These are phyloP conservation scores for Begonia peltatifolia DNA, from an alignment of 306 rosid species.

Conservation along the genomic window DNA sequence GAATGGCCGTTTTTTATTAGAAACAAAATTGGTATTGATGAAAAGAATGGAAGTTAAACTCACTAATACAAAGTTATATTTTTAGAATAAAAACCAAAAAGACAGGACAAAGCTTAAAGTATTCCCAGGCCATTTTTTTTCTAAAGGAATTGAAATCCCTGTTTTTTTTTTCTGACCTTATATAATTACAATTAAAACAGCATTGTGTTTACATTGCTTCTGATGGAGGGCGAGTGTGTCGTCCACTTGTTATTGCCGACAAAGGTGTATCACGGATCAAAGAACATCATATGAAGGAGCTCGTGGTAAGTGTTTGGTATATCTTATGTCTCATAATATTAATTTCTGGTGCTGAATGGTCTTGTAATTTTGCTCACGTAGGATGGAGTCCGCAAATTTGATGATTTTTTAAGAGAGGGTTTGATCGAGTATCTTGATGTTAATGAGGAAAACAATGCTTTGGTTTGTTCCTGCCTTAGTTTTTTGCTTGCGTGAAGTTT, in stretches of 20 bases:
- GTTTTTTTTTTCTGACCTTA: slow-evolving; percentile 5
- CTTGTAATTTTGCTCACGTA: slow-evolving; percentile 9
- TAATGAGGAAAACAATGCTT: slow-evolving; percentile 87
- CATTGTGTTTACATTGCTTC: slow-evolving; percentile 82
- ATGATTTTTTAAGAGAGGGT: slow-evolving; percentile 75
- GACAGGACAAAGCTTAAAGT: not conserved
- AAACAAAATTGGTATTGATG: too few relatives aligned
- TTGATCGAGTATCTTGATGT: slow-evolving; percentile 95
- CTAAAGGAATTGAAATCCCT: not conserved
- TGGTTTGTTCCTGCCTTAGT: slow-evolving; percentile 40
- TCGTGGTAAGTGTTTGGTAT: not conserved
- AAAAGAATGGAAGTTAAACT: too few relatives aligned
- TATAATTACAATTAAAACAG: slow-evolving; percentile 24
- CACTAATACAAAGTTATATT: too few relatives aligned
- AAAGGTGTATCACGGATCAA: slow-evolving; percentile 75
- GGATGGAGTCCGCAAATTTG: slow-evolving; percentile 83
- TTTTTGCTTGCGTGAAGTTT: slow-evolving; percentile 8
- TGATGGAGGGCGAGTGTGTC: slow-evolving; percentile 97
- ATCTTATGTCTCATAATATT: not conserved
- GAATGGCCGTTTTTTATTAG: too few relatives aligned
- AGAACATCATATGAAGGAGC: slow-evolving; percentile 85
- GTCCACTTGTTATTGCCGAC: slow-evolving; percentile 91
- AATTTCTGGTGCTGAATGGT: not conserved
- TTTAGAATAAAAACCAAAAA: too few relatives aligned
- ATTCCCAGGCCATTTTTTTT: not conserved